A percentile compares a stretch with the other conserved stretches of the same genome.
phyloP scores from a whole-genome alignment of 2,329 filamentous ascomycete genomes.

The Penicillium polonicum region DNA sequence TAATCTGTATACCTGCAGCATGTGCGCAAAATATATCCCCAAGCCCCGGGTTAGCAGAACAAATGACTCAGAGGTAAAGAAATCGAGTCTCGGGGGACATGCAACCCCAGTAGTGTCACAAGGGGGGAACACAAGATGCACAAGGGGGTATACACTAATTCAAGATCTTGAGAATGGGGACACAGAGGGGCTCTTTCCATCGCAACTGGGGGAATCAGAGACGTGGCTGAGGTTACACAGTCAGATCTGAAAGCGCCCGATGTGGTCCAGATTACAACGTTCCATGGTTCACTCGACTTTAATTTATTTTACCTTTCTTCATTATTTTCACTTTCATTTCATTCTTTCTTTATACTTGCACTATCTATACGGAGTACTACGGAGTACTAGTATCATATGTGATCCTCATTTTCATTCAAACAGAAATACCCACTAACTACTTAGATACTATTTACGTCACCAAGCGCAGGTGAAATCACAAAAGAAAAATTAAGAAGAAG shows the following conservation, averaged over 20 bases:
- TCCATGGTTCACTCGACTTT: conserved; percentile 8
- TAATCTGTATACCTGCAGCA: not conserved
- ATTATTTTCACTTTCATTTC: not conserved
- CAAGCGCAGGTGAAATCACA: conserved; percentile 4
- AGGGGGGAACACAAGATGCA: not conserved
- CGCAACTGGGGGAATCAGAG: conserved; percentile 6
- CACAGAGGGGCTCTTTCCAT: conserved; percentile 1
- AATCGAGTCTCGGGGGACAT: conserved; percentile 2
- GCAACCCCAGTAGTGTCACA: conserved; percentile 1
- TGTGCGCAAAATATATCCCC: not conserved
- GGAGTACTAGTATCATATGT: not conserved
- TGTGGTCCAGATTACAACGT: conserved; percentile 2
- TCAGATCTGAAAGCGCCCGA: conserved; percentile 9
- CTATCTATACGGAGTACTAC: not conserved
- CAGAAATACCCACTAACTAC: not conserved
- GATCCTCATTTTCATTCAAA: not conserved
- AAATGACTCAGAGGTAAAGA: not conserved
- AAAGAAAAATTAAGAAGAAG: not conserved
- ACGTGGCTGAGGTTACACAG: conserved; percentile 5
- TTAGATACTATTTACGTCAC: not conserved
- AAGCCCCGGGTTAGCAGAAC: not conserved
- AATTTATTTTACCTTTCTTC: not conserved
- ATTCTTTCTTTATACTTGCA: not conserved
- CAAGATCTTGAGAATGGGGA: not conserved
- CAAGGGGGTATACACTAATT: not conserved